Percentiles rank a stretch among this genome's conserved stretches.
These are phyloP conservation scores for Phytophthora multivora DNA, from an alignment of 352 stramenopile genomes.

Conservation along the genomic window DNA sequence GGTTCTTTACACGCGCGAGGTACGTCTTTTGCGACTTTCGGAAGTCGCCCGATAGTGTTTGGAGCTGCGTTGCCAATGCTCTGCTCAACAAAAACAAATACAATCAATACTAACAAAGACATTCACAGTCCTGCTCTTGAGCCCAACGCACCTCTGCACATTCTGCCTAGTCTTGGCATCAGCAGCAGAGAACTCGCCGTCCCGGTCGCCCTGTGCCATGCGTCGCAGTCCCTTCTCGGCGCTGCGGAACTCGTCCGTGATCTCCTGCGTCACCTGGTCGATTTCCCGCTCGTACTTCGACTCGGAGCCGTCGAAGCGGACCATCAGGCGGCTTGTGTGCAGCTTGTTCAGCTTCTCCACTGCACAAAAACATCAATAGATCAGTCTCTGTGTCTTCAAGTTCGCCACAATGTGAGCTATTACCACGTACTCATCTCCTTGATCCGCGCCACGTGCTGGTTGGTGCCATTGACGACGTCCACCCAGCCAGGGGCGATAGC, in stretches of 20 bases:
- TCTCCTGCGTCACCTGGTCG: conserved; percentile 76
- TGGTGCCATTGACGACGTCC: conserved; percentile 78
- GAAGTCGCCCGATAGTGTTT: conserved; percentile 96
- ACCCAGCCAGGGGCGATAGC: conserved; percentile 72
- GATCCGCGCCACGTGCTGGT: conserved; percentile 81
- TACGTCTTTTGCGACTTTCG: conserved; percentile 99
- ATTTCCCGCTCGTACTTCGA: conserved; percentile 88
- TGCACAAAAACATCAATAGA: conserved; percentile 31
- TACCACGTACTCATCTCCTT: conserved; percentile 77
- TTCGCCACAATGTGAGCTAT: not conserved
- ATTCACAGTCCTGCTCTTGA: not conserved
- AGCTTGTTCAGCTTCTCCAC: conserved; percentile 87
- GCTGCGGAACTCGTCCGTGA: conserved; percentile 84
- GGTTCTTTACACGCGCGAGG: conserved; percentile 94
- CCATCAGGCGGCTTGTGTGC: conserved; percentile 87
- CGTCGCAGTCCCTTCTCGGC: conserved; percentile 76
- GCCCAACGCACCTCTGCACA: conserved; percentile 63
- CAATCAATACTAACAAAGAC: not conserved
- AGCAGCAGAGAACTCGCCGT: conserved; percentile 72
- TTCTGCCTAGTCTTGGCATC: conserved; percentile 88
- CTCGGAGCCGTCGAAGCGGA: conserved; percentile 86
- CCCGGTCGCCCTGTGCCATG: conserved; percentile 62
- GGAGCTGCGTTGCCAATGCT: conserved; percentile 96
- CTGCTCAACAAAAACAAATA: conserved; percentile 28
- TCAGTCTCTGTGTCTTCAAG: not conserved